These are phyloP conservation scores for Angomonas ambiguus DNA, from an alignment of 208 protist species.

Conservation along the genomic window DNA sequence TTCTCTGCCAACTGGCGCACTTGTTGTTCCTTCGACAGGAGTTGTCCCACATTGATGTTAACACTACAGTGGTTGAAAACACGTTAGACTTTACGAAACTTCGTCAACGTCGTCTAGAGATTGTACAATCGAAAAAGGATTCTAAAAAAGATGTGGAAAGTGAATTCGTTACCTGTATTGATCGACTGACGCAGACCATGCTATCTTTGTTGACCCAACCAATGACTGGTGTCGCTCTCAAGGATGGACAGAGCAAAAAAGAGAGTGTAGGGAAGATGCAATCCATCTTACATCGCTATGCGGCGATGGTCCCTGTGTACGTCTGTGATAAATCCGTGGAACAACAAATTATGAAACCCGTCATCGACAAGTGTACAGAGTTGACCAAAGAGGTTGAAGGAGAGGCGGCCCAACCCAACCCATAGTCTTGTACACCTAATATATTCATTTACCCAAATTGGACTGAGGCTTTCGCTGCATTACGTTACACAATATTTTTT, in stretches of 20 bases:
- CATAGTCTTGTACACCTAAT: neutral
- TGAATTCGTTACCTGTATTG: slow-evolving; percentile 53
- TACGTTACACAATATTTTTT: neutral
- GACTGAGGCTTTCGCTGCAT: too few species aligned
- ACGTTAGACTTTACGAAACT: slow-evolving; percentile 61
- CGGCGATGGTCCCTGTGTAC: slow-evolving; percentile 29
- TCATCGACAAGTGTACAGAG: slow-evolving; percentile 20
- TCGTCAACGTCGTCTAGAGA: slow-evolving; percentile 56
- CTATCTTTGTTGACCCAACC: slow-evolving; percentile 41
- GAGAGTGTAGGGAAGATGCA: slow-evolving; percentile 32
- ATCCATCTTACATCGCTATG: slow-evolving; percentile 10
- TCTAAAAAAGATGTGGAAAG: slow-evolving; percentile 79
- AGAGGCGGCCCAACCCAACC: neutral
- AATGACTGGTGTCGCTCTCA: slow-evolving; percentile 45
- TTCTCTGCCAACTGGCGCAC: slow-evolving; percentile 70
- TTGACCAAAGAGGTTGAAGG: slow-evolving; percentile 23
- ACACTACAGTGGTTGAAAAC: slow-evolving; percentile 80
- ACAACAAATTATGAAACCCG: slow-evolving; percentile 2
- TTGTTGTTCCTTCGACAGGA: slow-evolving; percentile 69
- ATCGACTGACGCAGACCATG: slow-evolving; percentile 55
- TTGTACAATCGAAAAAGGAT: slow-evolving; percentile 77
- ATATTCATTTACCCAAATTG: too few species aligned
- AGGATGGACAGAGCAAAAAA: slow-evolving; percentile 21
- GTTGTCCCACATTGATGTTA: slow-evolving; percentile 70
- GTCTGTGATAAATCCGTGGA: slow-evolving; percentile 11